Evolutionary conservation across 257 asterid genomes (phyloP).

Genomic region (Cinchona pubescens): DNA sequence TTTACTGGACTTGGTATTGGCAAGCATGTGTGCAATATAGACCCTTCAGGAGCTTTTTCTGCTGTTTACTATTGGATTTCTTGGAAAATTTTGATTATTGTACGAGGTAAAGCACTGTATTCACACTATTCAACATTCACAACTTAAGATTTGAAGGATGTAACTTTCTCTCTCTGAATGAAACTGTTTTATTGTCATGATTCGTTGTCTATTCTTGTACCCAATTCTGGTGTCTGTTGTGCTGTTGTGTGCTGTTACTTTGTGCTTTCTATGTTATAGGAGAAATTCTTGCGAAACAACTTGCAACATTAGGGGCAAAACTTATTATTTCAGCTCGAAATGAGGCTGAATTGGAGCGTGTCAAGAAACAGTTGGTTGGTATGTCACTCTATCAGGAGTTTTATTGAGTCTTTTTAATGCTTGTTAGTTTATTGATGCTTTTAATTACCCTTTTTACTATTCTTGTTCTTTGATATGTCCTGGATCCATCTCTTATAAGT

Average conservation of each 20-base stretch:
- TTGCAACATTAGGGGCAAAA: conserved; percentile 89
- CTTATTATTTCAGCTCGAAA: conserved; percentile 89
- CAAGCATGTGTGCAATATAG: neutral
- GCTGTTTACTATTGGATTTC: neutral
- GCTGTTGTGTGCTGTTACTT: conserved; percentile 13
- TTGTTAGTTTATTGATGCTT: too few species aligned
- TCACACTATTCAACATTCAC: too few species aligned
- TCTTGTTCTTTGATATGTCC: too few species aligned
- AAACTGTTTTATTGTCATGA: neutral
- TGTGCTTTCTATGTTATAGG: conserved; percentile 42
- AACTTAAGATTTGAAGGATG: too few species aligned
- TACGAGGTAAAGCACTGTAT: neutral
- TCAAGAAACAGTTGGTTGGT: conserved; percentile 72
- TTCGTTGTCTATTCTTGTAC: neutral
- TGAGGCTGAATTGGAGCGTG: conserved; percentile 78
- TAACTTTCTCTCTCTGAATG: neutral
- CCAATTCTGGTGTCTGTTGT: neutral
- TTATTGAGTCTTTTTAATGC: too few species aligned
- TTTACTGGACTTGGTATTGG: neutral
- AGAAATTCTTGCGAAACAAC: conserved; percentile 86
- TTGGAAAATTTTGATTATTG: neutral
- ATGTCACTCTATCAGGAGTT: conserved; percentile 18
- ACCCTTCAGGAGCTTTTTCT: neutral
- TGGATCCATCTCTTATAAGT: too few species aligned
- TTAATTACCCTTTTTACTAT: too few species aligned